A percentile compares a stretch with the other conserved stretches of the same genome.
These are phyloP conservation scores for Backusella sp. DNA, from an alignment of 192 early-diverging fungal genomes.

Conservation along the genomic window DNA sequence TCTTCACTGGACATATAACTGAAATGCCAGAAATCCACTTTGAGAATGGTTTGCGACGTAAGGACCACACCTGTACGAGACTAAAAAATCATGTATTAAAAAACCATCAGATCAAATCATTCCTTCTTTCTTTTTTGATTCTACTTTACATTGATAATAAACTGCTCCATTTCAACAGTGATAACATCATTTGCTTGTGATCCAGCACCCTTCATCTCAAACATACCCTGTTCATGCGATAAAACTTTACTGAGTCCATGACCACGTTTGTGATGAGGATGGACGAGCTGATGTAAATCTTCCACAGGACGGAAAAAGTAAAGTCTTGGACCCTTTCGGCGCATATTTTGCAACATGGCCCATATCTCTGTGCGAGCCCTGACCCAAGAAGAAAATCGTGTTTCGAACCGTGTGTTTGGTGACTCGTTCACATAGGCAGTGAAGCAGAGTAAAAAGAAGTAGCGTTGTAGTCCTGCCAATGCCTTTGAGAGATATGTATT, in stretches of 20 bases:
- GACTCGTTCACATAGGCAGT: constrained; percentile 50
- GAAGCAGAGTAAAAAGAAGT: constrained; percentile 61
- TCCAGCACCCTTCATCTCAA: constrained; percentile 29
- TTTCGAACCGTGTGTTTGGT: constrained; percentile 15
- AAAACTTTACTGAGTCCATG: neutral
- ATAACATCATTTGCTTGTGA: constrained; percentile 9
- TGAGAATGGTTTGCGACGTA: constrained; percentile 54
- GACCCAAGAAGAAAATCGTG: constrained; percentile 36
- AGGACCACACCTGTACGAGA: constrained; percentile 54
- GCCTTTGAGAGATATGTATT: constrained; percentile 41
- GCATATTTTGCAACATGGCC: constrained; percentile 53
- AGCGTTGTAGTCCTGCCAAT: constrained; percentile 52
- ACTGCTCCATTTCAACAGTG: constrained; percentile 19
- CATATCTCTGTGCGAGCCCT: constrained; percentile 46
- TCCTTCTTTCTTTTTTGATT: neutral
- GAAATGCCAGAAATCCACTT: constrained; percentile 56
- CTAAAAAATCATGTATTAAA: constrained; percentile 19
- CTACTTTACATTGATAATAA: constrained; percentile 19
- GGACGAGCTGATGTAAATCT: constrained; percentile 38
- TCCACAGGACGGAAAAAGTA: constrained; percentile 57
- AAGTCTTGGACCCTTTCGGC: constrained; percentile 41
- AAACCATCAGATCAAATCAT: neutral
- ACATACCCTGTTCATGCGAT: constrained; percentile 24
- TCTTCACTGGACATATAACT: constrained; percentile 13
- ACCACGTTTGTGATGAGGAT: neutral